These are phyloP conservation scores for Podaxis sp. DNA, from an alignment of 768 basidiomycete species.

Conservation along the genomic window DNA sequence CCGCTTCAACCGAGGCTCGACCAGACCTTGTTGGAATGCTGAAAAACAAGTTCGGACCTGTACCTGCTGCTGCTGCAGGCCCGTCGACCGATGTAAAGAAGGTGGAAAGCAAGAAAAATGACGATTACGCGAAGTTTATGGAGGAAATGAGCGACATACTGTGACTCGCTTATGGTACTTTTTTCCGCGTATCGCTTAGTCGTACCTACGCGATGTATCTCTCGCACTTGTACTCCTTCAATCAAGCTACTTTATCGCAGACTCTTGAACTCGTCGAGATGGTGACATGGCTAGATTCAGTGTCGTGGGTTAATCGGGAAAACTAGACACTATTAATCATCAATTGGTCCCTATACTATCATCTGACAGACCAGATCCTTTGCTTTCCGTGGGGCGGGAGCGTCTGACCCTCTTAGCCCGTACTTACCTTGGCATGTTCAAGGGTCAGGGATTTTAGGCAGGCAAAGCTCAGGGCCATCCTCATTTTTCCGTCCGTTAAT, in stretches of 20 bases:
- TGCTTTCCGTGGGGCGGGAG: neutral
- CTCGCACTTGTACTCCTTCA: neutral
- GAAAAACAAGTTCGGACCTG: slow-evolving; percentile 56
- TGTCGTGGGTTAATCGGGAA: neutral
- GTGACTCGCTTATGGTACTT: slow-evolving; percentile 22
- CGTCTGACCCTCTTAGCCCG: neutral
- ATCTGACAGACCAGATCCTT: neutral
- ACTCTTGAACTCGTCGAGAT: neutral
- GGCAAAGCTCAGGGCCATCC: neutral
- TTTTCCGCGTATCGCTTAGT: neutral
- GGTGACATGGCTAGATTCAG: neutral
- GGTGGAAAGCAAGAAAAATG: slow-evolving; percentile 42
- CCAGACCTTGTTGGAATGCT: slow-evolving; percentile 68
- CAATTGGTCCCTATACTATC: neutral
- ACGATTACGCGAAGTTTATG: slow-evolving; percentile 75
- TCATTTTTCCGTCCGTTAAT: neutral
- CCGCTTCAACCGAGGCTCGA: slow-evolving; percentile 29
- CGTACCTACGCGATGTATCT: slow-evolving; percentile 9
- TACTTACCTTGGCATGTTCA: neutral
- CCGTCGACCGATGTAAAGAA: slow-evolving; percentile 23
- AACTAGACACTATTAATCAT: neutral
- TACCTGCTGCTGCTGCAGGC: slow-evolving; percentile 21
- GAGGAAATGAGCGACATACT: slow-evolving; percentile 75
- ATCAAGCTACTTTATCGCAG: neutral
- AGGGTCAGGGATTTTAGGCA: neutral